Evolutionary conservation across 139 green algal species (phyloP).

Genomic region (Micromonas pusilla): DNA sequence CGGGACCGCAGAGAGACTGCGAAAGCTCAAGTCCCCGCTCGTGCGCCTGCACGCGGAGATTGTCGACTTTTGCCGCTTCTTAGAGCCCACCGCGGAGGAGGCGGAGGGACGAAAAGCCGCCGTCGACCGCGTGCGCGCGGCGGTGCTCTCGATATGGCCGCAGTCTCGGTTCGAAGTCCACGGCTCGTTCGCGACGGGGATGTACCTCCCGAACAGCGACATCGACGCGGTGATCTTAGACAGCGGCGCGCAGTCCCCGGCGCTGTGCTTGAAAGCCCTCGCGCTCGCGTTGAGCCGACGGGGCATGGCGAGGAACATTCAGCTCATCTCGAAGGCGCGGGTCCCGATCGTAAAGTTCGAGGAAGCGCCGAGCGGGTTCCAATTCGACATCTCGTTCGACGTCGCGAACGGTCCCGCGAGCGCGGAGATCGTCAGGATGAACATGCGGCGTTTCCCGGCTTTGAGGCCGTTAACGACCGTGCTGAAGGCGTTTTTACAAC

Average conservation of each 20-base stretch:
- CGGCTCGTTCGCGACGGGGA: conserved; percentile 54
- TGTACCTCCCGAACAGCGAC: conserved; percentile 92
- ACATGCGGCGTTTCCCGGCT: conserved; percentile 20
- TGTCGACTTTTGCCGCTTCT: conserved; percentile 58
- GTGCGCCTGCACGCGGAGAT: conserved; percentile 55
- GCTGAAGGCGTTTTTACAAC: conserved; percentile 74
- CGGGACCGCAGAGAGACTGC: conserved; percentile 1
- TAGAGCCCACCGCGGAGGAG: conserved; percentile 63
- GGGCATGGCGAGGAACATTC: conserved; percentile 59
- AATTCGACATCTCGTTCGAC: conserved; percentile 92
- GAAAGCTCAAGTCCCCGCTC: conserved; percentile 18
- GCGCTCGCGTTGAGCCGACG: conserved; percentile 47
- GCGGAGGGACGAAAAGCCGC: conserved; percentile 38
- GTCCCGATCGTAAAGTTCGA: conserved; percentile 97
- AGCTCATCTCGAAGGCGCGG: conserved; percentile 81
- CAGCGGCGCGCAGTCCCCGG: conserved; percentile 4
- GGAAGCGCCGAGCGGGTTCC: conserved; percentile 52
- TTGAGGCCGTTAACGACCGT: conserved; percentile 26
- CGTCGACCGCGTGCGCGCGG: conserved; percentile 44
- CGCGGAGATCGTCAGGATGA: conserved; percentile 36
- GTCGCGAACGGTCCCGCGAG: conserved; percentile 65
- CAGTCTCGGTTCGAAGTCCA: conserved; percentile 43
- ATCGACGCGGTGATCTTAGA: conserved; percentile 80
- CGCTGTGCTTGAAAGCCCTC: conserved; percentile 59
- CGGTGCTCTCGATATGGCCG: conserved; percentile 63